Base-by-base conservation (phyloP, 139 green algal species). In the Choricystis sp. region DNA sequence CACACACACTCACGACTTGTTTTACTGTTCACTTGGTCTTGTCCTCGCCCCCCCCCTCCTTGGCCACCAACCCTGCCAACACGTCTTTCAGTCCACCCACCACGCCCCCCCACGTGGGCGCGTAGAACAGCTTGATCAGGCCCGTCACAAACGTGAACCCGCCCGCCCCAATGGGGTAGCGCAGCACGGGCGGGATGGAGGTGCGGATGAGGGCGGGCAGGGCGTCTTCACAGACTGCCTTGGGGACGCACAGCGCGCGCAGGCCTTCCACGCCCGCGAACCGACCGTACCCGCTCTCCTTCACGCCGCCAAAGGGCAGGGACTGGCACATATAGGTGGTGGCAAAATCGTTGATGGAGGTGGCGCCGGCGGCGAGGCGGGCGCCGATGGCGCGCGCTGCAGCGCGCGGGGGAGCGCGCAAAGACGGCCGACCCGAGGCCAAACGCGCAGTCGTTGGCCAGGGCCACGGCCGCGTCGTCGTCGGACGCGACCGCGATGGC, bases 291-390 rank as follows among this genome's bases (percentile, higher is more conserved):
- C 92, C 92, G 40, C 72, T 87, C 48, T 94, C 77, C 79, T 96
- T 96, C 27, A 98, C 89, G 26, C 92, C 92, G 26, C 92, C 92
- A 83, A 98, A 98, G 1, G 92, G 92, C 77, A 98, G 83, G 1
- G 80, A 90, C 80, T 98, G 92, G 77, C 83, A 92, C 91, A 98
- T 95, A 77, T 97, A 97, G 48, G 89, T 97, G 23, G 82, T 84
- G 40, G 76, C 83, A 68, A 97, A 97, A 77, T 98, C 92, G 68
- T 98, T 98, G 72, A 96, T 87, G 69, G 72, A 79, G 19, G 72
- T 82, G 89, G 96, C 96, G 72, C 91, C 90, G 4, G 82, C 86
- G 60, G 89, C 76, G 24, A 94, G 66, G 21, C 72, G 72, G 0
- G 40, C n/a, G 14, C 68, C 84, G 14, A 96, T 84, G 14, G 49